These are phyloP conservation scores for Gamarada debralockiae DNA, from an alignment of 495 filamentous ascomycete species.

Conservation along the genomic window DNA sequence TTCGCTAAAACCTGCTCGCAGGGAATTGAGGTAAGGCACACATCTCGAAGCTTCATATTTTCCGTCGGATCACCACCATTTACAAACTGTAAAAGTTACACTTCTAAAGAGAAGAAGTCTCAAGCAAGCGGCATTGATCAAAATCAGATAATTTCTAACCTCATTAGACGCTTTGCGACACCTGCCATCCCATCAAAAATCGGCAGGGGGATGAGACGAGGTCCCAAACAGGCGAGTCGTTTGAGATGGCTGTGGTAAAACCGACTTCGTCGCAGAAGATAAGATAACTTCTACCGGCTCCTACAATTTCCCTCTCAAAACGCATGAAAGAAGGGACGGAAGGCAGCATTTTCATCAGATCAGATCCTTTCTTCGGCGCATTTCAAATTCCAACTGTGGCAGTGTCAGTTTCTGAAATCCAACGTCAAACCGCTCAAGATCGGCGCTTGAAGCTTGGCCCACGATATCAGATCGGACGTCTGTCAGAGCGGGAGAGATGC, in stretches of 20 bases:
- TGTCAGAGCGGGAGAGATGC: not conserved
- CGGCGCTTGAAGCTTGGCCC: not conserved
- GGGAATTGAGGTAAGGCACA: no score
- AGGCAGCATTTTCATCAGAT: not conserved
- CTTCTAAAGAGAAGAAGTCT: no score
- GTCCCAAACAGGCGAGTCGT: slow-evolving; percentile 9
- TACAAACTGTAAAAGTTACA: no score
- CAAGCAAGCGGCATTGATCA: slow-evolving; percentile 1
- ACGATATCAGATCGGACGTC: not conserved
- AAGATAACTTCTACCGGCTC: slow-evolving; percentile 1
- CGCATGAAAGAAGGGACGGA: not conserved
- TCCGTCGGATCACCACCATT: no score
- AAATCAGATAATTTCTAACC: not conserved
- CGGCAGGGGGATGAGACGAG: slow-evolving; percentile 18
- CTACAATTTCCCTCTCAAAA: not conserved
- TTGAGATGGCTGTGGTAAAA: slow-evolving; percentile 14
- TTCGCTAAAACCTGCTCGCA: not conserved
- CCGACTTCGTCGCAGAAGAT: slow-evolving; percentile 15
- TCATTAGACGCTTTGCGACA: slow-evolving; percentile 8
- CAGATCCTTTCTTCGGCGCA: not conserved
- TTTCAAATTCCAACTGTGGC: not conserved
- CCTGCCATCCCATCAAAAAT: slow-evolving; percentile 5
- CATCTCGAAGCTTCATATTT: no score
- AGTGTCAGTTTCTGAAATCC: no score
- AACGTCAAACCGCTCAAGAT: slow-evolving; percentile 2